Percentiles rank a stretch among this genome's conserved stretches.
Evolutionary conservation across 1,284 basidiomycete genomes (phyloP).

Genomic region (Pulveroboletus sp.): DNA sequence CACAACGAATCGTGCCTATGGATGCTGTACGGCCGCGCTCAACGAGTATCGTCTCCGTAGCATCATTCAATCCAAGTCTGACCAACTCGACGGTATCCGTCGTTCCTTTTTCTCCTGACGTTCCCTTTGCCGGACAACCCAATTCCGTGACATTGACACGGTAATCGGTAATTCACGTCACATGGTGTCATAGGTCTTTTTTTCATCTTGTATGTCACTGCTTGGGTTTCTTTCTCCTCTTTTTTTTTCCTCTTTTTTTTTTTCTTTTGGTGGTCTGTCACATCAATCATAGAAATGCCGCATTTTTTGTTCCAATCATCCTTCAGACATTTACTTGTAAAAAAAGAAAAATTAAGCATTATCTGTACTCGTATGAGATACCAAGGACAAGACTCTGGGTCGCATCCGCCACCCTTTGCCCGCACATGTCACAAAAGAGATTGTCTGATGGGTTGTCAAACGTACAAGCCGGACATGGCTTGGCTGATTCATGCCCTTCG

Average conservation of each 20-base stretch:
- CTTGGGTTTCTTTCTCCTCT: constrained; percentile 23
- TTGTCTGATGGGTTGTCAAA: constrained; percentile 42
- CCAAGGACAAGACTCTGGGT: constrained; percentile 23
- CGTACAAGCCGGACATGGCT: constrained; percentile 47
- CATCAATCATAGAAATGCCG: constrained; percentile 36
- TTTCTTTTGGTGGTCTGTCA: constrained; percentile 23
- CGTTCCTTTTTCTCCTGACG: constrained; percentile 21
- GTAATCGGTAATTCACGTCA: constrained; percentile 13
- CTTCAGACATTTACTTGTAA: constrained; percentile 22
- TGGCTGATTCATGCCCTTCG: constrained; percentile 38
- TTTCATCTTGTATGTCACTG: constrained; percentile 18
- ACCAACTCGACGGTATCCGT: constrained; percentile 12
- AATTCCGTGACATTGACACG: constrained; percentile 22
- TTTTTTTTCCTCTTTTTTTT: background rate
- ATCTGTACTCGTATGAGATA: constrained; percentile 38
- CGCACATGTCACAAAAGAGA: constrained; percentile 45
- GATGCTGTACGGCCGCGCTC: constrained; percentile 34
- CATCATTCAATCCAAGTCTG: constrained; percentile 26
- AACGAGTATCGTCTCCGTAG: constrained; percentile 23
- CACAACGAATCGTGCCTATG: constrained; percentile 30
- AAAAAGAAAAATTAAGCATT: constrained; percentile 34
- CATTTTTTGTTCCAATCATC: constrained; percentile 24
- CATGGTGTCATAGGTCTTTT: constrained; percentile 30
- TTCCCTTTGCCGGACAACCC: constrained; percentile 30
- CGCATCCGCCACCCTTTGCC: constrained; percentile 15